Percentiles rank a stretch among this genome's conserved stretches.
Conservation (phyloP, 257 asterid genomes). For the Verbena officinalis region DNA sequence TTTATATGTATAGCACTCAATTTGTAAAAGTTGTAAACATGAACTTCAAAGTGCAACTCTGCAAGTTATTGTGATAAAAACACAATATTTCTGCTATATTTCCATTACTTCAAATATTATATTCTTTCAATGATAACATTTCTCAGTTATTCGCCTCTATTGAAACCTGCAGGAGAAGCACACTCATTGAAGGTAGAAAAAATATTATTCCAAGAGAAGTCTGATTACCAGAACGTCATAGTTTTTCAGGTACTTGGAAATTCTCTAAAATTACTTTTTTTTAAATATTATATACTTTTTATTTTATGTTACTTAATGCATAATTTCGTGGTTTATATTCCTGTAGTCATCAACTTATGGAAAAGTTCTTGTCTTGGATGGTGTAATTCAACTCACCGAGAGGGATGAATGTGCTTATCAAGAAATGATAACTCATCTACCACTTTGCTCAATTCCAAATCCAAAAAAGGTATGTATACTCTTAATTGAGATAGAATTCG, state of each 20-base stretch:
- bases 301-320: not conserved
- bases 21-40: no score
- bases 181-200: slow-evolving; percentile 84
- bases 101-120: not conserved
- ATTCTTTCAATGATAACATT: not conserved
- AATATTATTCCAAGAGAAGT: slow-evolving; percentile 66
- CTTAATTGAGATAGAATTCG: not conserved
- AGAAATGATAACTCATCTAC: slow-evolving; percentile 87
- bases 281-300: not conserved
- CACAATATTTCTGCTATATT: not conserved
- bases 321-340: slow-evolving; percentile 26
- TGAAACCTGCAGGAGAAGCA: slow-evolving; percentile 71
- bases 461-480: slow-evolving; percentile 63
- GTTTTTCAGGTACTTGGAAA: slow-evolving; percentile 66
- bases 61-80: not conserved
- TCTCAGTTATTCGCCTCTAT: not conserved
- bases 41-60: no score
- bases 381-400: slow-evolving; percentile 86
- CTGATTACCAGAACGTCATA: slow-evolving; percentile 78
- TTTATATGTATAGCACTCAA: not conserved
- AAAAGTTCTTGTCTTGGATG: slow-evolving; percentile 86
- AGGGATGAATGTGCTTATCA: slow-evolving; percentile 94
- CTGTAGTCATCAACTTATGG: slow-evolving; percentile 80
- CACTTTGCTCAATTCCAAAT: slow-evolving; percentile 75
- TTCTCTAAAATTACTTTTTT: not conserved